Base-by-base conservation (phyloP, 257 asterid genomes). In the Dorcoceras hygrometricum region DNA sequence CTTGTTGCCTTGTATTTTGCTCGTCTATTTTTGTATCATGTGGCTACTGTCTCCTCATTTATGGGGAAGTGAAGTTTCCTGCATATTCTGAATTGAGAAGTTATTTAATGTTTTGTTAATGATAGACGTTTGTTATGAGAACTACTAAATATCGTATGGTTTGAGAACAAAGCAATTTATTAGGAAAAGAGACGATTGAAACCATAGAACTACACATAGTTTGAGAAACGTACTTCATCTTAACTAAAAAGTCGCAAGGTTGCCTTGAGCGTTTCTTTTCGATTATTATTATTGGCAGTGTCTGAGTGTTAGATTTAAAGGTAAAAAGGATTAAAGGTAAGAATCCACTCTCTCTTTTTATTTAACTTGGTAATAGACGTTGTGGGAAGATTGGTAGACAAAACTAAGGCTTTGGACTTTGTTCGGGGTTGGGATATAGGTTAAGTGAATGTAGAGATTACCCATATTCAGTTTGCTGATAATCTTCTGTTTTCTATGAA, bases 81-180 rank as follows among this genome's bases (percentile, higher is more conserved):
- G 18, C 61, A 51, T 27, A 19, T 23, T 16, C 34, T 48, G 24
- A 19, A 57, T 59, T 23, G 26, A 54, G 59, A 63, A 67, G 24
- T 27, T 43, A 54, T 36, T 36, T 61, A 50, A 50, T 74, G 27
- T 12, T 63, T 20, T 29, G 55, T 20, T 54, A 24, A 43, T 6
- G 34, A 22, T 59, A 19, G 57, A 68, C 36, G 22, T 27, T 48
- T 62, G 39, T 36, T 54, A 32, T 73, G 25, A 20, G 9, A 32
- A n/a, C 23, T 20, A 24, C 55, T 29, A 53, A 8, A 11, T 14
- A 54, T 31, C 25, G 24, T 32, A n/a, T 27, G 34, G 54, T 67
- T 62, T 66, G 39, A 57, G 48, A 65, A 62, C 63, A 67, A 71
- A 26, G 54, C 62, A 66, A 50, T 55, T 28, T 3, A 20, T 60